These are phyloP conservation scores for Paramarasmius palmivorus DNA, from an alignment of 1,284 basidiomycete species.

Conservation along the genomic window DNA sequence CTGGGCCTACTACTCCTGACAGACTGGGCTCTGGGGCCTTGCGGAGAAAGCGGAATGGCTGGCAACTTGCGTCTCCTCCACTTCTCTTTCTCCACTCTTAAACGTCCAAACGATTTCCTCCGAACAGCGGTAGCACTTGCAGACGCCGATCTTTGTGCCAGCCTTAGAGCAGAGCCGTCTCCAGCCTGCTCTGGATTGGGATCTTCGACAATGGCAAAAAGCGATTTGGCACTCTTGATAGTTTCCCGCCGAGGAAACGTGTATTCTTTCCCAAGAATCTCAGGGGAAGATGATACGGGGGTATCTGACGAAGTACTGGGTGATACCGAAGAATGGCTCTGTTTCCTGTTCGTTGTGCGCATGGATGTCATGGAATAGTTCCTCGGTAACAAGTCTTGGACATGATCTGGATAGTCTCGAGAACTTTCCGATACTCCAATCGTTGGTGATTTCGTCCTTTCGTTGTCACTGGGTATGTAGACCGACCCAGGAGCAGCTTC, in stretches of 20 bases:
- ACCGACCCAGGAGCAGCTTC: not conserved
- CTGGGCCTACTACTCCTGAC: not conserved
- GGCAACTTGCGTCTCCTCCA: constrained; percentile 1
- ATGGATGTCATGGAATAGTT: not conserved
- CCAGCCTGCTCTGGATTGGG: not conserved
- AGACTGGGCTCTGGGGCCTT: constrained; percentile 7
- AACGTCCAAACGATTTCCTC: constrained; percentile 6
- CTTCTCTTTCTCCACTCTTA: constrained; percentile 11
- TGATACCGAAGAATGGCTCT: not conserved
- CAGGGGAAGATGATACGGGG: not conserved
- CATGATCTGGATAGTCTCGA: not conserved
- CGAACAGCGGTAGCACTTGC: not conserved
- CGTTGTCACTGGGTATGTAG: no score
- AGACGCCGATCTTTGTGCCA: not conserved
- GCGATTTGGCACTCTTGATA: not conserved
- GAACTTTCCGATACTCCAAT: no score
- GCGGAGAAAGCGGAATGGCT: constrained; percentile 1
- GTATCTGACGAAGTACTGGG: not conserved
- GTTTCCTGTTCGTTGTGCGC: no score
- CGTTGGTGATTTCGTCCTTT: not conserved
- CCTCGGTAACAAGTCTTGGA: not conserved
- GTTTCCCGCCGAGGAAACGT: not conserved
- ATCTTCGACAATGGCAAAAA: not conserved
- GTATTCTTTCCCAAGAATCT: constrained; percentile 1
- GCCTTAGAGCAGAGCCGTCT: not conserved